phyloP scores from a whole-genome alignment of 2,329 filamentous ascomycete species.

The Talaromyces sp. region DNA sequence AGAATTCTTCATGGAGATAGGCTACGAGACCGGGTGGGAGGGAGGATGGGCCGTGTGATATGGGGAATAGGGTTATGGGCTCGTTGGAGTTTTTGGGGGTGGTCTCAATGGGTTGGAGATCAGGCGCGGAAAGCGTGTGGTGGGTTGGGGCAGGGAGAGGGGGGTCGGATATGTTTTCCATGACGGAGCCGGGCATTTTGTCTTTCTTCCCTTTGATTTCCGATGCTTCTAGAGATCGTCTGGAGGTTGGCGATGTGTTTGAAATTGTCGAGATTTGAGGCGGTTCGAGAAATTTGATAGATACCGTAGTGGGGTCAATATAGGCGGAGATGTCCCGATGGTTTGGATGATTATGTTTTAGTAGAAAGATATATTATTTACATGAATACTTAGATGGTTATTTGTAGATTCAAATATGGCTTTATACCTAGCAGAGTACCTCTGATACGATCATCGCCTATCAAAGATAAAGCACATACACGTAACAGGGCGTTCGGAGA shows the following conservation, averaged over 20 bases:
- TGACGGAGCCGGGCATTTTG: slow-evolving; percentile 32
- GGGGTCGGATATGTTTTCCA: slow-evolving; percentile 33
- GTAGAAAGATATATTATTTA: neutral
- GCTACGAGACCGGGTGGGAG: slow-evolving; percentile 26
- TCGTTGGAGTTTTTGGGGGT: slow-evolving; percentile 24
- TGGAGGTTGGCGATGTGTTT: neutral
- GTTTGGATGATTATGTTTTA: neutral
- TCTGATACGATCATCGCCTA: no score
- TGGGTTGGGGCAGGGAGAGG: slow-evolving; percentile 27
- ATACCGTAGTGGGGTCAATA: neutral
- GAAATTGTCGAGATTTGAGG: neutral
- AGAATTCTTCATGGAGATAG: slow-evolving; percentile 34
- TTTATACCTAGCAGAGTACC: neutral
- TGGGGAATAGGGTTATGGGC: slow-evolving; percentile 25
- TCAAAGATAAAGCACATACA: neutral
- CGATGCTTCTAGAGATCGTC: neutral
- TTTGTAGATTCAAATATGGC: neutral
- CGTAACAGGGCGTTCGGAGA: neutral
- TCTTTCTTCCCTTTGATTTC: neutral
- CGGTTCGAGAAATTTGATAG: neutral
- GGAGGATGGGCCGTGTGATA: slow-evolving; percentile 23
- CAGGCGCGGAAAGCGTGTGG: slow-evolving; percentile 19
- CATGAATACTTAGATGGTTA: neutral
- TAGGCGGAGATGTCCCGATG: neutral
- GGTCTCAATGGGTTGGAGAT: slow-evolving; percentile 24